Evolutionary conservation across 352 stramenopile genomes (phyloP), one percentile per base, ranked within the genome.

Genomic region (Globisporangium yorkense): DNA sequence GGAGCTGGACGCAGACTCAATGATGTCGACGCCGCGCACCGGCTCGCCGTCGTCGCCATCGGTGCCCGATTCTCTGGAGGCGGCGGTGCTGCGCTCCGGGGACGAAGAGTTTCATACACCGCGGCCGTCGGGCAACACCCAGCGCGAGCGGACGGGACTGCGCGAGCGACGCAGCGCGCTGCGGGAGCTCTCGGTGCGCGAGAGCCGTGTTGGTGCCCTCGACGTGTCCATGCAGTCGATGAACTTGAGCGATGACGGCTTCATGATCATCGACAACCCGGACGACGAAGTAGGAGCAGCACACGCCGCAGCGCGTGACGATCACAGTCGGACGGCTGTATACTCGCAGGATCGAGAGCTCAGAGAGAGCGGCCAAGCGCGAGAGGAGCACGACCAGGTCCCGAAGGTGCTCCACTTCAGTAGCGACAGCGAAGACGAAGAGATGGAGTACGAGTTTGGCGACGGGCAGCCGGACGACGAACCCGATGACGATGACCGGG

Each of bases 191-290:
- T 60, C 54, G 10, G 35, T 40, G 7, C 56, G 56, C 15, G 56
- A 56, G 15, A 45, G n/a, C 7, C 43, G 8, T 2, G 61, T 71
- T 0, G 50, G 47, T 10, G 63, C 84, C 54, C 63, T 90, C 33
- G 72, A 90, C 54, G 72, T 77, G 6, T 88, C 80, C 2, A 90
- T 88, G 77, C 77, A 86, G 29, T 86, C 74, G n/a, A 76, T 88
- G 68, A 68, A 86, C 46, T 51, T 88, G n/a, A 81, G 75, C 37
- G 77, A 79, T 41, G 70, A 84, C 27, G 65, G 79, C 29, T 16
- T 43, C 40, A 54, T 50, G n/a, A 53, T 43, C 21, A 13, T 50
- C 27, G 54, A 62, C 24, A 56, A 60, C n/a, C 18, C 24, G 5
- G n/a, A 51, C 21, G 37, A 54, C 5, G 48, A 21, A 27, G 39